A percentile compares a stretch with the other conserved stretches of the same genome.
Evolutionary conservation across 306 rosid species (phyloP).

Genomic region (Mimosa pudica): DNA sequence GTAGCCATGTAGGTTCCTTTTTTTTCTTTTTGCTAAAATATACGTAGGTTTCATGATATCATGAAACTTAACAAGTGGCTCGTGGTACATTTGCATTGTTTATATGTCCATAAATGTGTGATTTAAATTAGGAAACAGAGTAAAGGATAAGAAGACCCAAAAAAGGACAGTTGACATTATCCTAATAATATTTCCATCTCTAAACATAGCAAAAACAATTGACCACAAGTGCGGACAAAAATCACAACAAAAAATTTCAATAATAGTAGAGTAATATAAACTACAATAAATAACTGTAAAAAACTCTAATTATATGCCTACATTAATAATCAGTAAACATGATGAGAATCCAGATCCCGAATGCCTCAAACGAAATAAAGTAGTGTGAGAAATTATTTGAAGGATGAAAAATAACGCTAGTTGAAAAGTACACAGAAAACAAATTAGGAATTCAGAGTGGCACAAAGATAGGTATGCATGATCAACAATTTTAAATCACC

Average conservation of each 20-base stretch:
- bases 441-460: not conserved
- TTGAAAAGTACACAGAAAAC: constrained; percentile 11
- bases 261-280: not conserved
- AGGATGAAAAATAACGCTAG: not conserved
- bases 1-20: no score
- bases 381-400: not conserved
- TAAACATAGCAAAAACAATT: constrained; percentile 9
- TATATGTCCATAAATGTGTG: not conserved
- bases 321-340: no score
- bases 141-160: no score
- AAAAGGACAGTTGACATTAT: not conserved
- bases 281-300: not conserved
- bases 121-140: not conserved
- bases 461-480: not conserved
- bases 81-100: no score
- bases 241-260: not conserved
- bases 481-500: not conserved
- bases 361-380: constrained; percentile 5
- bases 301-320: no score
- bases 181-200: not conserved
- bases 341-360: not conserved
- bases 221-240: not conserved
- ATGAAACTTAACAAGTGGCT: no score
- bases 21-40: no score
- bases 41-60: no score